Base-by-base conservation (phyloP, 768 basidiomycete species). In the Russula earlei region DNA sequence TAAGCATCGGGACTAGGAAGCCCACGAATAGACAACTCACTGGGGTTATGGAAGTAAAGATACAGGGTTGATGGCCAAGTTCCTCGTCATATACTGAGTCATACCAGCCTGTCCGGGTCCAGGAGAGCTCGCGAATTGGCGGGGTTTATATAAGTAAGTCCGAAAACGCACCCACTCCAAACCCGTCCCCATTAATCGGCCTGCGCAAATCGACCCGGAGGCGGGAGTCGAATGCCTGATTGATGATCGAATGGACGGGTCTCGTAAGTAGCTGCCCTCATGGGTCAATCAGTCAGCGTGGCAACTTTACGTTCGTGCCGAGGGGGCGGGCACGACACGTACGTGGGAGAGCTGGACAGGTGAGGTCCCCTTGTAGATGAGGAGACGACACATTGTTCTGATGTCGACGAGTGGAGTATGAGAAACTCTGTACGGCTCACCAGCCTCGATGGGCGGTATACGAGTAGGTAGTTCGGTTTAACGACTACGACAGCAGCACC, bases 161-260 rank as follows among this genome's bases (percentile, higher is more conserved):
- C 2, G 24, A 22, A 22, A 11, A 71, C 84, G 56, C 62, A 90
- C 89, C 89, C 17, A 98, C 91, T 27, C 95, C 95, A 68, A 98
- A 98, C 0, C 95, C 95, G 68, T 97, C 94, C 9, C 91, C 90
- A 62, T 92, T 92, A 70, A 92, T 91, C n/a, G 90, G 91, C 58
- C 89, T 71, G 54, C 90, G 76, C 61, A 74, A 77, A 65, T 92
- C 90, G 50, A 91, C 68, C 19, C 95, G 81, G 31, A 99, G 75
- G 8, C 94, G 80, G 20, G 91, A 94, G 71, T 97, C 95, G 65
- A 92, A 94, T 0, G 95, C 92, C 72, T 96, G 92, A 68, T 95
- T 95, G 68, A 94, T 96, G 72, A 97, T 96, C 3, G 89, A 91
- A 72, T 97, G 95, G 58, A 85, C 85, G 49, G 95, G 95, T 46